Evolutionary conservation across 2,329 filamentous ascomycete genomes (phyloP).

Genomic region (Botrytis deweyae): DNA sequence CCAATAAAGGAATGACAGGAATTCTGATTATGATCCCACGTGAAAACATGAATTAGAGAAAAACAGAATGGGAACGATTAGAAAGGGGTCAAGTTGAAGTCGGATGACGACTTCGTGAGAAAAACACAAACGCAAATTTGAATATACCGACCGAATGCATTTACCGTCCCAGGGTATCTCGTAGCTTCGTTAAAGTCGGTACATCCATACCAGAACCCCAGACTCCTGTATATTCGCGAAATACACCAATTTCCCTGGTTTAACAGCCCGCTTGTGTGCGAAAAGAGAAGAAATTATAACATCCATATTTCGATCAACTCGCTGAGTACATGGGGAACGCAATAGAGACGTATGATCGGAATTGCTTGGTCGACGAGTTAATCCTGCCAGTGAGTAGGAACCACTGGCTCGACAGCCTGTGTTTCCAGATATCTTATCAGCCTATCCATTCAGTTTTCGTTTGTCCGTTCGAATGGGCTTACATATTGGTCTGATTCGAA

Average conservation of each 20-base stretch:
- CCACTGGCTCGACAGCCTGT: neutral
- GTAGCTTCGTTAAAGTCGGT: neutral
- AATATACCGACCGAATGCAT: neutral
- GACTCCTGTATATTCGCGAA: neutral
- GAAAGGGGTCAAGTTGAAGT: no score
- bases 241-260: neutral
- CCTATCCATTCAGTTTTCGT: neutral
- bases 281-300: neutral
- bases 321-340: neutral
- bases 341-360: neutral
- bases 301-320: neutral
- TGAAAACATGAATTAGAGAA: neutral
- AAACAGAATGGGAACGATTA: neutral
- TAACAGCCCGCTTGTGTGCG: neutral
- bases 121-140: neutral
- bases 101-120: neutral
- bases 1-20: neutral
- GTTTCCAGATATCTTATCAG: neutral
- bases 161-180: neutral
- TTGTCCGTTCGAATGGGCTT: neutral
- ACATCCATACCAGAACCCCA: neutral
- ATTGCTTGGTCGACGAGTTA: neutral
- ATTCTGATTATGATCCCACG: neutral
- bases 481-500: neutral
- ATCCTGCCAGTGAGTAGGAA: conserved; percentile 16